Percentiles rank a stretch among this genome's conserved stretches.
These are phyloP conservation scores for Sugiyamaella floridensis DNA, from an alignment of 805 yeast species.

Conservation along the genomic window DNA sequence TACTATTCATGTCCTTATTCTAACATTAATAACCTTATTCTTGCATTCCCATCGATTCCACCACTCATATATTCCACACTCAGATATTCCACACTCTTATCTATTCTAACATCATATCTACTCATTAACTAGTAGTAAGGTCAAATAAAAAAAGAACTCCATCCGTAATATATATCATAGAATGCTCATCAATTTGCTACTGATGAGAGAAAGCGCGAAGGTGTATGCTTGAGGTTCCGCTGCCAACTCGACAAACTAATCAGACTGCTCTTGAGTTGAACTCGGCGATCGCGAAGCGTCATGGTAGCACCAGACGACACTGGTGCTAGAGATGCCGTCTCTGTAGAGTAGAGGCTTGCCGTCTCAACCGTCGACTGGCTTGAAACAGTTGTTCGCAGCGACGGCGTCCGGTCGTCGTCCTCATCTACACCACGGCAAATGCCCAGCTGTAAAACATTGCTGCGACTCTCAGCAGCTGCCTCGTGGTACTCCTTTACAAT, in stretches of 20 bases:
- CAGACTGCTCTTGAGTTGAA: conserved; percentile 12
- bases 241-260: conserved; percentile 14
- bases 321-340: neutral
- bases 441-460: conserved; percentile 2
- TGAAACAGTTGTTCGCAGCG: neutral
- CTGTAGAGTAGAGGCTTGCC: neutral
- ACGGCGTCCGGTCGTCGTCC: neutral
- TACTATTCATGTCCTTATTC: too few species aligned
- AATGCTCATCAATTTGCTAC: neutral
- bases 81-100: too few species aligned
- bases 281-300: neutral
- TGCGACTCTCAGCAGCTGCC: neutral
- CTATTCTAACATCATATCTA: too few species aligned
- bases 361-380: neutral
- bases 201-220: neutral
- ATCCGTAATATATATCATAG: neutral
- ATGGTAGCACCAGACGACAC: neutral
- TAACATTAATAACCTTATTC: neutral
- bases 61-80: too few species aligned
- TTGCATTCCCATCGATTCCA: too few species aligned
- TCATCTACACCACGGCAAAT: conserved; percentile 1
- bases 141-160: neutral
- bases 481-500: conserved; percentile 9
- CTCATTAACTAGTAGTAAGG: neutral
- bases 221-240: conserved; percentile 1